Percentiles rank a stretch among this genome's conserved stretches.
phyloP scores from a whole-genome alignment of 2,329 filamentous ascomycete genomes.

The Cytospora paraplurivora region DNA sequence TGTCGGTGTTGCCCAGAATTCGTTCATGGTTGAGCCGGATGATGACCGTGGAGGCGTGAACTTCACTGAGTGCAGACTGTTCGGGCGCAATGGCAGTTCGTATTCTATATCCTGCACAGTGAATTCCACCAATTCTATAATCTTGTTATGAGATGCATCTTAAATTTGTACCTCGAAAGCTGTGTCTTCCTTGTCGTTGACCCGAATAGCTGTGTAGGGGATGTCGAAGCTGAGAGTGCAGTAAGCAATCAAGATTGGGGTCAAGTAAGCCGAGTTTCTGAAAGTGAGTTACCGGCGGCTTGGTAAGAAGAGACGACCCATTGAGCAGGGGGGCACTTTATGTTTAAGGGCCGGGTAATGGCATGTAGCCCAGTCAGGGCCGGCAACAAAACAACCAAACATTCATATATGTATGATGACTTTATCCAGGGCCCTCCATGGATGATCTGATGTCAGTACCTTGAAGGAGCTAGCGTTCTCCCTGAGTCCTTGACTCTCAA shows the following conservation, averaged over 20 bases:
- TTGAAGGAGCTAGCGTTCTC: not conserved
- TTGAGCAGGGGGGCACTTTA: conserved; percentile 14
- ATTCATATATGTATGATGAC: not conserved
- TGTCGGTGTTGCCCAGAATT: conserved; percentile 2
- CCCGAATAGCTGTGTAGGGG: not conserved
- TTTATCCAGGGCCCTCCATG: not conserved
- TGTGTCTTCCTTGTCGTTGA: not conserved
- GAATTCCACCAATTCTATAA: conserved; percentile 16
- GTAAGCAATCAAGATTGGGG: conserved; percentile 1
- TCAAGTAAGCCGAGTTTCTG: conserved; percentile 6
- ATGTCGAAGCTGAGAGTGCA: not conserved
- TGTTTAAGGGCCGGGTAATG: conserved; percentile 18
- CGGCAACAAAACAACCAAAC: not conserved
- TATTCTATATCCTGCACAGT: not conserved
- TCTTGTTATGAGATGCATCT: conserved; percentile 10
- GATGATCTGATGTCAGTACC: not conserved
- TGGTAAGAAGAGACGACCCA: conserved; percentile 1
- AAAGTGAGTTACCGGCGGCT: not conserved
- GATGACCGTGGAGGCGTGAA: conserved; percentile 12
- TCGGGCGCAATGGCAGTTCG: not conserved
- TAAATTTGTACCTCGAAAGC: not conserved
- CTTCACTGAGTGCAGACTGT: conserved; percentile 1
- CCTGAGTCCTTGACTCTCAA: not conserved
- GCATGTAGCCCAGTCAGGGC: conserved; percentile 7
- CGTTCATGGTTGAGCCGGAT: conserved; percentile 21